Percentiles rank a stretch among this genome's conserved stretches.
phyloP scores from a whole-genome alignment of 805 yeast species.

The Metschnikowia vanudenii region DNA sequence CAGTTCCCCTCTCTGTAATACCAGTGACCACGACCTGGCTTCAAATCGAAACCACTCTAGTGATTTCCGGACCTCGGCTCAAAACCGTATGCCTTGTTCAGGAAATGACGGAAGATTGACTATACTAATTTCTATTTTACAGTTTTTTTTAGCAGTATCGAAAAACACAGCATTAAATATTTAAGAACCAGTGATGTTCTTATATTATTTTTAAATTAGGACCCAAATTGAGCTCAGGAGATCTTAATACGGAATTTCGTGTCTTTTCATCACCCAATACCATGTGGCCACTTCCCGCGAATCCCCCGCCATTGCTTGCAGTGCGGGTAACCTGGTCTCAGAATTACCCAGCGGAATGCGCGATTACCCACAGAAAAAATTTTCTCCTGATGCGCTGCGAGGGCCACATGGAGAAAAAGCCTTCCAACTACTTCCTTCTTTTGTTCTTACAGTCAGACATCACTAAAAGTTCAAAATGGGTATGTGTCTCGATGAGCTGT shows the following conservation, averaged over 20 bases:
- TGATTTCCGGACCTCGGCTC: not conserved
- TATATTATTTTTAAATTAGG: not conserved
- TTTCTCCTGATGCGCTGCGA: constrained; percentile 25
- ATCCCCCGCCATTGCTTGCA: constrained; percentile 8
- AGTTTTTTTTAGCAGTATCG: not conserved
- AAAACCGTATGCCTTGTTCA: not conserved
- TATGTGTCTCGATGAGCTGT: constrained; percentile 23
- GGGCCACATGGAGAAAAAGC: constrained; percentile 21
- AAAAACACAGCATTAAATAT: too few relatives aligned
- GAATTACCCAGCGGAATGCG: constrained; percentile 14
- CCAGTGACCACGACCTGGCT: not conserved
- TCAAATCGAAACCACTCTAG: not conserved
- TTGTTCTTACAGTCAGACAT: constrained; percentile 24
- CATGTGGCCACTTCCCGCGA: constrained; percentile 4
- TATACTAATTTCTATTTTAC: not conserved
- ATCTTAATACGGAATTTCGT: not conserved
- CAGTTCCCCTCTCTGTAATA: too few relatives aligned
- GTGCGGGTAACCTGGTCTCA: constrained; percentile 22
- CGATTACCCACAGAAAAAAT: constrained; percentile 19
- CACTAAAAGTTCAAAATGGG: constrained; percentile 36
- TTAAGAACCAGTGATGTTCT: not conserved
- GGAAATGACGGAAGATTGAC: too few relatives aligned
- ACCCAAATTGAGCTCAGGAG: not conserved
- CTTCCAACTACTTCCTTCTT: constrained; percentile 22
- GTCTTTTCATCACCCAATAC: not conserved